Base-by-base conservation (phyloP, 257 asterid genomes). In the Anisodus acutangulus region DNA sequence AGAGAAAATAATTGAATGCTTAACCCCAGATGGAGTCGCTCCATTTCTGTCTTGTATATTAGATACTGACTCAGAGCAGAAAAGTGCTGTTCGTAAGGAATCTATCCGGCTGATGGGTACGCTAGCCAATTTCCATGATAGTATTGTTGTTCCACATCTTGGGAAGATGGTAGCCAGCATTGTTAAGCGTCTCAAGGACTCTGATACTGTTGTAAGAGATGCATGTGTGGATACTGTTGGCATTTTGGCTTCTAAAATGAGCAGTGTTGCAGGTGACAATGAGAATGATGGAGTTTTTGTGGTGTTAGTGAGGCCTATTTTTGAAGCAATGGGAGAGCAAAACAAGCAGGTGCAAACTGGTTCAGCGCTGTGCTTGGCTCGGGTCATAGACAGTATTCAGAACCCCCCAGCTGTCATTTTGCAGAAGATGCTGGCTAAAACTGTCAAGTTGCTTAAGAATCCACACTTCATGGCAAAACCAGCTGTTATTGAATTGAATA, bases 391-490 rank as follows among this genome's bases (percentile, higher is more conserved):
- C 87, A 91, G 86, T 86, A 91, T 93, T 86, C 92, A 87, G 55
- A 92, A 92, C 82, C 97, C 99, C 69, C 98, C 98, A 9, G 91
- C 92, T 6, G 76, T 88, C 81, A 90, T 92, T 84, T 88, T 96
- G 92, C 99, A 94, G 91, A 95, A 92, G 92, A 94, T 96, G 94
- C 84, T 94, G 87, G 88, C 90, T 74, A 96, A 90, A 90, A 94
- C 97, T 84, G 88, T 89, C 11, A 96, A 94, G 88, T 88, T 94
- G 90, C 93, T 93, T 81, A 96, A 96, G 90, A 96, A 90, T 90
- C 97, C 97, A 55, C 98, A 96, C 85, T 96, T 93, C 91, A 91
- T 92, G 98, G 99, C 97, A 62, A 96, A 96, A 82, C 99, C 99
- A 51, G 98, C 98, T 9, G 92, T 93, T 86, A 86, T 96, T 82